A percentile compares a stretch with the other conserved stretches of the same genome.
Conservation (phyloP, 495 filamentous ascomycete species). For the Podospora pseudocomata region DNA sequence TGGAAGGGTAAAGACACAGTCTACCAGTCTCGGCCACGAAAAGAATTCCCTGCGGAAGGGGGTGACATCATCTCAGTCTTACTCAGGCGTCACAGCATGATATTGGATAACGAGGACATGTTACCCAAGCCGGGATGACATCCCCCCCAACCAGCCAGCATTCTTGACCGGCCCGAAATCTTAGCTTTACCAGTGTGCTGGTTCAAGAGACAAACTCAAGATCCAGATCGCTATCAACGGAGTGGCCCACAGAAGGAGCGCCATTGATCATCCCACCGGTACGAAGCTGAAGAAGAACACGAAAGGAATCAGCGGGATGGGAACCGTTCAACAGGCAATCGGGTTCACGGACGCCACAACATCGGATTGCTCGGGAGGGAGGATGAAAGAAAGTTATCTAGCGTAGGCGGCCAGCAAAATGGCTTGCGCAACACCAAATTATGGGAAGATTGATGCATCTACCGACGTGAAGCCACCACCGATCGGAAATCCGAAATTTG, state of each 20-base stretch:
- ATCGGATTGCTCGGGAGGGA: not conserved
- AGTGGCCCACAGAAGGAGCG: not conserved
- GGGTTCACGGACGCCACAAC: not conserved
- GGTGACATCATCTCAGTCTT: too few species aligned
- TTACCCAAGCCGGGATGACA: too few species aligned
- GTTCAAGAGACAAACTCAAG: not conserved
- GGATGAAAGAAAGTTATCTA: not conserved
- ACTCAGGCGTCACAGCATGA: too few species aligned
- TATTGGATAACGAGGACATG: too few species aligned
- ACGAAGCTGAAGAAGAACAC: not conserved
- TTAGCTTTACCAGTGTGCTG: not conserved
- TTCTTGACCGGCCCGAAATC: not conserved
- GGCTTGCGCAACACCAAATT: not conserved
- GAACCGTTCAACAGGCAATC: not conserved
- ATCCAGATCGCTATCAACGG: not conserved
- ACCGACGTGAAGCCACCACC: not conserved
- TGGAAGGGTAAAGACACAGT: too few species aligned
- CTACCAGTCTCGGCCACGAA: too few species aligned
- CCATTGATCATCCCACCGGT: not conserved
- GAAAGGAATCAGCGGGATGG: not conserved
- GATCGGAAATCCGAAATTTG: not conserved
- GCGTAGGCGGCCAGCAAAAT: not conserved
- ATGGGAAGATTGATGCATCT: not conserved
- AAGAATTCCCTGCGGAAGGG: too few species aligned
- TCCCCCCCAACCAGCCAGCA: not conserved